Conservation (phyloP, 2,329 filamentous ascomycete species). For the Colletotrichum lupini region DNA sequence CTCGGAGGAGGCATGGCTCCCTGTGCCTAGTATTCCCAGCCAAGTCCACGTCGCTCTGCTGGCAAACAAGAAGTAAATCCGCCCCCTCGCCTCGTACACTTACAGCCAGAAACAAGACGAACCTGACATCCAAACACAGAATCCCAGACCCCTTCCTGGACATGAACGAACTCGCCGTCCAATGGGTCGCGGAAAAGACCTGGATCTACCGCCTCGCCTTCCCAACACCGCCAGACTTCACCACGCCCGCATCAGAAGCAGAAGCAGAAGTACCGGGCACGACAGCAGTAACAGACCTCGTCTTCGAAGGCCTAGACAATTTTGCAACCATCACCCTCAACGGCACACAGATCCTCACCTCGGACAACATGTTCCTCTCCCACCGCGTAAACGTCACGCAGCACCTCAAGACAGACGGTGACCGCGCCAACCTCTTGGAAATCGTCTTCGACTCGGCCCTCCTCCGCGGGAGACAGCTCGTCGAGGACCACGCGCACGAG, state of each 20-base stretch:
- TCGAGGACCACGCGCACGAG: slow-evolving; percentile 62
- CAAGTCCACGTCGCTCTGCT: slow-evolving; percentile 52
- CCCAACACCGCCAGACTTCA: slow-evolving; percentile 33
- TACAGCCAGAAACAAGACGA: not conserved
- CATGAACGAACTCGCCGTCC: slow-evolving; percentile 68
- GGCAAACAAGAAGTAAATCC: slow-evolving; percentile 46
- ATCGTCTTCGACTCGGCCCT: slow-evolving; percentile 68
- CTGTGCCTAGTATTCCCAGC: slow-evolving; percentile 47
- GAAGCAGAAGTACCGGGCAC: too few relatives aligned
- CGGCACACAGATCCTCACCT: slow-evolving; percentile 60
- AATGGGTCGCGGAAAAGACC: slow-evolving; percentile 71
- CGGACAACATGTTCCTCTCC: slow-evolving; percentile 73
- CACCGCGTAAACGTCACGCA: slow-evolving; percentile 64
- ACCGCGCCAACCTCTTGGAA: slow-evolving; percentile 57
- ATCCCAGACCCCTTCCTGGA: slow-evolving; percentile 69
- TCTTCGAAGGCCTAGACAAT: slow-evolving; percentile 74
- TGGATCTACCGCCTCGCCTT: slow-evolving; percentile 67
- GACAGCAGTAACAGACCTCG: slow-evolving; percentile 53
- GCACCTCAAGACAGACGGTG: slow-evolving; percentile 47
- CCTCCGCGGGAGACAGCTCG: slow-evolving; percentile 61
- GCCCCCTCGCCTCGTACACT: not conserved
- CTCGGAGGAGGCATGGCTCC: slow-evolving; percentile 45
- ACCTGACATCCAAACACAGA: slow-evolving; percentile 37
- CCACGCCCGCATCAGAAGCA: not conserved
- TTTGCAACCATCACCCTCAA: slow-evolving; percentile 70